Evolutionary conservation across 768 basidiomycete genomes (phyloP).

Genomic region (Myochromella boudieri): DNA sequence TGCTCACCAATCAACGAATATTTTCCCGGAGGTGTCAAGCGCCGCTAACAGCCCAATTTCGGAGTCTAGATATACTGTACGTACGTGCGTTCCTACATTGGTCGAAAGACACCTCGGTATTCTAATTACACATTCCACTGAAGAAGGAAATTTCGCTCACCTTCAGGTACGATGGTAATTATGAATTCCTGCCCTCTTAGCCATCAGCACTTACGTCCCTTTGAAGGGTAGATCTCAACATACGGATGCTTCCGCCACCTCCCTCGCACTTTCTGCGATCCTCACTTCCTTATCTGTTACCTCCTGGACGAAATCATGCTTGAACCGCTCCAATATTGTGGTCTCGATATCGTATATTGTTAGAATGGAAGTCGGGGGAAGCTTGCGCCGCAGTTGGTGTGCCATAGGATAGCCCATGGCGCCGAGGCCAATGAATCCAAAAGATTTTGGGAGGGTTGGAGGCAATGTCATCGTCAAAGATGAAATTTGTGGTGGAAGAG

Average conservation of each 20-base stretch:
- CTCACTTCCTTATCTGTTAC: constrained; percentile 19
- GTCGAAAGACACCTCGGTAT: neutral
- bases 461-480: too few relatives aligned
- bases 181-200: constrained; percentile 31
- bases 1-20: constrained; percentile 41
- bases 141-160: constrained; percentile 17
- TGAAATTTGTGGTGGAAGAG: too few relatives aligned
- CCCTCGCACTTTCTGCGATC: constrained; percentile 26
- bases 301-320: too few relatives aligned
- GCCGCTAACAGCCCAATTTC: constrained; percentile 34
- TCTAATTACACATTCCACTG: neutral
- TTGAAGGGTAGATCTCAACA: constrained; percentile 6
- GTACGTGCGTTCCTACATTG: constrained; percentile 36
- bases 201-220: neutral
- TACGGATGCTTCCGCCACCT: constrained; percentile 38
- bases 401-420: constrained; percentile 49
- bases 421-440: constrained; percentile 42
- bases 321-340: constrained; percentile 26
- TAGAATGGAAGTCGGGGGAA: constrained; percentile 24
- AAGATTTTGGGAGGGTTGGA: constrained; percentile 17
- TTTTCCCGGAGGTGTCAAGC: constrained; percentile 31
- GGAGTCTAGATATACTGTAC: constrained; percentile 33
- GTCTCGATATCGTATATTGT: constrained; percentile 36
- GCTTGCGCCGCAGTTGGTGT: constrained; percentile 29
- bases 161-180: constrained; percentile 43